Evolutionary conservation across 345 rosid genomes (phyloP).

Genomic region (Citrus glauca): DNA sequence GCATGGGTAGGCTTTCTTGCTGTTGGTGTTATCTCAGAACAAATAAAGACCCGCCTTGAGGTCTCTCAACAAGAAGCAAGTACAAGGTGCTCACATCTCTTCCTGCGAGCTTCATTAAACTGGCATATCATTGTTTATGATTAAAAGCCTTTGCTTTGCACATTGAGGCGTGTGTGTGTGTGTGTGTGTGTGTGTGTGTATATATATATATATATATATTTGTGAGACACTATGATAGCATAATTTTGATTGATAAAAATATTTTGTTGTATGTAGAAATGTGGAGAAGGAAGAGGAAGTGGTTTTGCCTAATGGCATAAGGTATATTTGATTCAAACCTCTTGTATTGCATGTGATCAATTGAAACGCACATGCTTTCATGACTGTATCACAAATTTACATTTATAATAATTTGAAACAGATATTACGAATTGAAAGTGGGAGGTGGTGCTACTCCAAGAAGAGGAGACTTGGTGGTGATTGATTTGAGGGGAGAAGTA

Average conservation of each 20-base stretch:
- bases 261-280: slow-evolving; percentile 39
- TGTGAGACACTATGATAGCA: background rate
- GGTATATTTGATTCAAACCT: slow-evolving; percentile 33
- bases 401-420: slow-evolving; percentile 17
- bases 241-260: background rate
- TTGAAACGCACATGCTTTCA: background rate
- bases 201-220: too few relatives aligned
- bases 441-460: slow-evolving; percentile 83
- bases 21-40: slow-evolving; percentile 82
- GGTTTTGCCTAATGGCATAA: slow-evolving; percentile 73
- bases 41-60: slow-evolving; percentile 80
- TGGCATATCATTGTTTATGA: too few relatives aligned
- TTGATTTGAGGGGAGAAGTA: slow-evolving; percentile 62
- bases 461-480: slow-evolving; percentile 81
- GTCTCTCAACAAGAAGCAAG: slow-evolving; percentile 74
- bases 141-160: too few relatives aligned
- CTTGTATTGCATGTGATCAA: background rate
- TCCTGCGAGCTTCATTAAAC: too few relatives aligned
- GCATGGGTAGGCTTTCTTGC: slow-evolving; percentile 86
- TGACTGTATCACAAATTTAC: background rate
- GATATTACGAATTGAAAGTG: slow-evolving; percentile 77
- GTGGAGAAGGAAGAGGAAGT: slow-evolving; percentile 71
- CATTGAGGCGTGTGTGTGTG: too few relatives aligned
- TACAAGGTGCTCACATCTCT: slow-evolving; percentile 46
- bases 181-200: too few relatives aligned